These are phyloP conservation scores for Rhizodiscina lignyota DNA, from an alignment of 495 filamentous ascomycete species.

Conservation along the genomic window DNA sequence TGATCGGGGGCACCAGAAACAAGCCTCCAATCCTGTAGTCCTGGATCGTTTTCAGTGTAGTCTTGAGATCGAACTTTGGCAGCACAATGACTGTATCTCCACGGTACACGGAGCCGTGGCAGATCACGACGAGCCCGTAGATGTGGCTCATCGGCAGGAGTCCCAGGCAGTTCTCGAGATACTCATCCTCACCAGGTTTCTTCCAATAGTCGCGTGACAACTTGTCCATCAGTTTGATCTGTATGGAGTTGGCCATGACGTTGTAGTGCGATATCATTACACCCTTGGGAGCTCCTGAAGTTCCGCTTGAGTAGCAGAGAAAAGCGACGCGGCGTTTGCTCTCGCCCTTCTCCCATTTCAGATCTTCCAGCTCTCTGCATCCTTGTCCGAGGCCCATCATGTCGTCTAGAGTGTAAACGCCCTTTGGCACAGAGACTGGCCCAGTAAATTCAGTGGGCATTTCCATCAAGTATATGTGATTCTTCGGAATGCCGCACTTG, in stretches of 20 bases:
- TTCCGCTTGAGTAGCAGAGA: conserved; percentile 81
- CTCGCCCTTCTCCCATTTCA: conserved; percentile 59
- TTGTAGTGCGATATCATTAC: conserved; percentile 87
- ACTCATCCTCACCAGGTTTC: conserved; percentile 11
- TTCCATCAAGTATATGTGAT: conserved; percentile 59
- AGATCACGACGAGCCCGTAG: conserved; percentile 65
- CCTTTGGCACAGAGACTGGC: conserved; percentile 26
- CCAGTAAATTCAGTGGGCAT: conserved; percentile 38
- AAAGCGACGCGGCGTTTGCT: conserved; percentile 63
- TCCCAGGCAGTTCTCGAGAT: conserved; percentile 48
- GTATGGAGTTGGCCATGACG: conserved; percentile 69
- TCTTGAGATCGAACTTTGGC: conserved; percentile 64
- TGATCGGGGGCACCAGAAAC: conserved; percentile 70
- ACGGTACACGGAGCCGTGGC: conserved; percentile 49
- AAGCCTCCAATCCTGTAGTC: conserved; percentile 54
- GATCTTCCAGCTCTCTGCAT: conserved; percentile 41
- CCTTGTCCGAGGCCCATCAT: conserved; percentile 47
- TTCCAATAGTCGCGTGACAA: conserved; percentile 22
- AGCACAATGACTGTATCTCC: conserved; percentile 69
- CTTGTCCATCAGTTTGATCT: conserved; percentile 41
- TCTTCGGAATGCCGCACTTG: conserved; percentile 47
- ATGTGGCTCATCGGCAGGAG: conserved; percentile 79
- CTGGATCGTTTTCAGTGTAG: conserved; percentile 50
- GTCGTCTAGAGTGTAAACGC: conserved; percentile 55
- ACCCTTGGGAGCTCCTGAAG: conserved; percentile 81